phyloP scores from a whole-genome alignment of 805 yeast genomes.

The Ogataea henricii region DNA sequence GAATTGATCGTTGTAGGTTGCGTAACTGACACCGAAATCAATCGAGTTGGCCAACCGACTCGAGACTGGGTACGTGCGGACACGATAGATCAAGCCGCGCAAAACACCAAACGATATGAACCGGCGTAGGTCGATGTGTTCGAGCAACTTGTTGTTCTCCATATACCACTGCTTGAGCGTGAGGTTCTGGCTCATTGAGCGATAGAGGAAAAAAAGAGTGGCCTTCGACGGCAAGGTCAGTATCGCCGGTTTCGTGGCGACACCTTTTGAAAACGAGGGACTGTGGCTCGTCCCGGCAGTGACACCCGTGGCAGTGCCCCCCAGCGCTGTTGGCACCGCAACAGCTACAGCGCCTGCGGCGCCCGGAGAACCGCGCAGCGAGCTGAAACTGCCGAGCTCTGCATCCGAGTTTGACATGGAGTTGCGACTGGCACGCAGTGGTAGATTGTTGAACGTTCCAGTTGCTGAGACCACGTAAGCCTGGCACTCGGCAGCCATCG shows the following conservation, averaged over 20 bases:
- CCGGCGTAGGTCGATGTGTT: conserved; percentile 76
- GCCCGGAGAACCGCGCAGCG: conserved; percentile 13
- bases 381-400: conserved; percentile 22
- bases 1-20: conserved; percentile 9
- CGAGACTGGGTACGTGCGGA: conserved; percentile 72
- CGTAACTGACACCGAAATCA: conserved; percentile 28
- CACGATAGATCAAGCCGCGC: conserved; percentile 79
- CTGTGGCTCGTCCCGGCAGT: neutral
- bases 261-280: neutral
- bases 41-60: conserved; percentile 41
- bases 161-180: conserved; percentile 80
- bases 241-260: conserved; percentile 11
- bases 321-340: neutral
- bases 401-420: conserved; percentile 30
- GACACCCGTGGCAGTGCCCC: neutral
- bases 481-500: conserved; percentile 81
- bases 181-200: conserved; percentile 76
- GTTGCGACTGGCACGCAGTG: conserved; percentile 33
- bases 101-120: conserved; percentile 86
- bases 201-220: conserved; percentile 68
- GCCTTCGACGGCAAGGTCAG: conserved; percentile 59
- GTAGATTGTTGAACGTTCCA: conserved; percentile 37
- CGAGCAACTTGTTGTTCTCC: conserved; percentile 58
- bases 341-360: neutral
- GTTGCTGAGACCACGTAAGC: conserved; percentile 64